Evolutionary conservation across 345 rosid species (phyloP), one percentile per base, ranked within the genome.

Genomic region (Eucalyptus melliodora): DNA sequence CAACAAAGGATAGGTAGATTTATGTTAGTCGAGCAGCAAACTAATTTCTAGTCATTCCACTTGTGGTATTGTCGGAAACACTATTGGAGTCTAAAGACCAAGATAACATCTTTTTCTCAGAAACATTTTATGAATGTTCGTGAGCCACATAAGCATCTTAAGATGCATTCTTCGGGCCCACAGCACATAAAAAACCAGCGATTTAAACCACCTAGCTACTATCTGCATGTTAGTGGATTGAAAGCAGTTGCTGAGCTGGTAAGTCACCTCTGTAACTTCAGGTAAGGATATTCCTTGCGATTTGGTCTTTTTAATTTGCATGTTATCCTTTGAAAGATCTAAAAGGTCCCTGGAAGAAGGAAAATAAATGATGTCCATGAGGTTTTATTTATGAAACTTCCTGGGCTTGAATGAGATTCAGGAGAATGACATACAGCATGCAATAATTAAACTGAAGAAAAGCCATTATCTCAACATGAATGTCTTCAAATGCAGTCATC

Each of bases 231-330:
- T 3, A 77, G 27, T 40, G 47, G 47, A 77, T 40, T 21, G 47
- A 21, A 37, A 77, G 83, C 83, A 77, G 83, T 21, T 23, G 47
- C 9, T 40, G 47, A 31, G 69, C n/a, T 31, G 88, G 62, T 21
- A 87, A 88, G 37, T 91, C 80, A 94, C 98, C 95, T 94, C 97
- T 87, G 99, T 96, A 83, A 94, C 96, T 89, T 95, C 98, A 80
- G 94, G 92, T 90, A 97, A 89, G 49, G 94, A 16, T 90, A 96
- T 94, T 91, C 96, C 98, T 88, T 95, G 96, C 44, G 89, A 89
- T 94, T 91, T 96, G 89, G 91, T 96, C 93, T 96, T 98, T 92
- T 97, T 97, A 87, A 97, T 96, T 91, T 95, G 95, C 88, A 96
- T 92, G 91, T 96, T 97, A 92, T 94, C 98, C 93, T 95, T 97